Conservation (phyloP, 495 filamentous ascomycete species). For the Aspergillus heteromorphus region DNA sequence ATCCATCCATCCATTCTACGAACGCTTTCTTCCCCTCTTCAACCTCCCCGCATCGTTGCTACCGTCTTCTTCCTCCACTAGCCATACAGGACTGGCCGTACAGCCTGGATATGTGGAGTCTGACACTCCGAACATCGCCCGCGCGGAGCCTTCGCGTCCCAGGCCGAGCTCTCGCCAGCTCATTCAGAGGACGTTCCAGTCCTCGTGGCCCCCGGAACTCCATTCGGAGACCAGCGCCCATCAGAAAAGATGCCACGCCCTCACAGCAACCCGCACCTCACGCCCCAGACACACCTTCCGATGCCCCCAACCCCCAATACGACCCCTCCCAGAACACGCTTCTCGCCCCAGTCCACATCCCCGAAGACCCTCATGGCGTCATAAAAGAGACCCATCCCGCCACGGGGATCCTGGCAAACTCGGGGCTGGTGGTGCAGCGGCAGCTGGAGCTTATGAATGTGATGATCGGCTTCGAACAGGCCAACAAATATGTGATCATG, state of each 20-base stretch:
- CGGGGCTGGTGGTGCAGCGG: constrained; percentile 58
- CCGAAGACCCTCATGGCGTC: constrained; percentile 57
- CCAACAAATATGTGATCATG: constrained; percentile 68
- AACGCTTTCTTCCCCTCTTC: background rate
- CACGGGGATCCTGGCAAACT: constrained; percentile 53
- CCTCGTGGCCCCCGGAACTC: constrained; percentile 30
- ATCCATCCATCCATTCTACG: background rate
- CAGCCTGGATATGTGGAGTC: constrained; percentile 32
- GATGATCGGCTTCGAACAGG: constrained; percentile 67
- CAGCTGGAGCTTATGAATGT: constrained; percentile 69
- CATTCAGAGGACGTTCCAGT: constrained; percentile 21
- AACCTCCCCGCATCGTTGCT: background rate
- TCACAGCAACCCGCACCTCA: constrained; percentile 6
- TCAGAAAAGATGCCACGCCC: constrained; percentile 7
- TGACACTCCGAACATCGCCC: constrained; percentile 20
- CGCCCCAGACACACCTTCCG: constrained; percentile 1
- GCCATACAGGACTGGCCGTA: background rate
- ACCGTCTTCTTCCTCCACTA: too few species aligned
- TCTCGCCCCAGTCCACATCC: constrained; percentile 51
- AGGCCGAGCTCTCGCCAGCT: constrained; percentile 27
- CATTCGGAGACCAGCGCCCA: constrained; percentile 23
- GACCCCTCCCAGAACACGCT: constrained; percentile 43
- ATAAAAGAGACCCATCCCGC: constrained; percentile 60
- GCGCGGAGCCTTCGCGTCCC: constrained; percentile 19
- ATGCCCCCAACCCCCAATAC: constrained; percentile 19